Evolutionary conservation across 2,329 filamentous ascomycete species (phyloP).

Genomic region (Colletotrichum eleusines): DNA sequence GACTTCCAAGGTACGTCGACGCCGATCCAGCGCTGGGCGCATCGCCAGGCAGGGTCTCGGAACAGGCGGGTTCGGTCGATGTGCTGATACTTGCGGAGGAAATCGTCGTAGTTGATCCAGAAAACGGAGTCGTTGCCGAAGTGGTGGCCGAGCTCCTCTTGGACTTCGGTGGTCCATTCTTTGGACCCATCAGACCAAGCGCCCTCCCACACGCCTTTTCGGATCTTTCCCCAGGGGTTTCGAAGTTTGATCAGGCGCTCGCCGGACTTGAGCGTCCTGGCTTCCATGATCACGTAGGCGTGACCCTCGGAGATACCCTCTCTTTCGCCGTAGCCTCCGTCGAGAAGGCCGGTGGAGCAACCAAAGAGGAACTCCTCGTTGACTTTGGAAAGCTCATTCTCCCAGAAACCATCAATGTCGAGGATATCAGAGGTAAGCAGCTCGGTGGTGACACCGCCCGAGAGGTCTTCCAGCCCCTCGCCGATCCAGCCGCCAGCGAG

Average conservation of each 20-base stretch:
- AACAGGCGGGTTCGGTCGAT: conserved; percentile 74
- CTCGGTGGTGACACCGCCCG: conserved; percentile 77
- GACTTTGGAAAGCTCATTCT: conserved; percentile 81
- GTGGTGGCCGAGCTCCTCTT: conserved; percentile 68
- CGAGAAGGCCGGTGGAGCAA: conserved; percentile 74
- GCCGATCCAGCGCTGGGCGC: conserved; percentile 71
- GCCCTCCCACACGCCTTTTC: conserved; percentile 71
- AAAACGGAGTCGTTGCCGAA: conserved; percentile 74
- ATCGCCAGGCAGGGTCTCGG: conserved; percentile 68
- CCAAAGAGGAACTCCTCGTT: conserved; percentile 85
- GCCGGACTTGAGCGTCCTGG: conserved; percentile 63
- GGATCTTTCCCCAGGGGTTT: conserved; percentile 71
- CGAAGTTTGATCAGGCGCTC: conserved; percentile 69
- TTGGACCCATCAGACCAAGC: conserved; percentile 71
- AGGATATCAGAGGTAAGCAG: conserved; percentile 78
- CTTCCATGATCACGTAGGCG: conserved; percentile 72
- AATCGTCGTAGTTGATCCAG: conserved; percentile 73
- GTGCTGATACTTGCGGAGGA: conserved; percentile 71
- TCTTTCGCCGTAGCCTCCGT: conserved; percentile 70
- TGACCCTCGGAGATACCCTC: conserved; percentile 70
- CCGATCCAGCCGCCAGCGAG: conserved; percentile 79
- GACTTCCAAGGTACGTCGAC: conserved; percentile 72
- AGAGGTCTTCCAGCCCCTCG: conserved; percentile 70
- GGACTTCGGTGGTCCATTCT: conserved; percentile 70
- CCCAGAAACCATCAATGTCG: conserved; percentile 86